These are phyloP conservation scores for Tuber calosporum DNA, from an alignment of 495 filamentous ascomycete species.

Conservation along the genomic window DNA sequence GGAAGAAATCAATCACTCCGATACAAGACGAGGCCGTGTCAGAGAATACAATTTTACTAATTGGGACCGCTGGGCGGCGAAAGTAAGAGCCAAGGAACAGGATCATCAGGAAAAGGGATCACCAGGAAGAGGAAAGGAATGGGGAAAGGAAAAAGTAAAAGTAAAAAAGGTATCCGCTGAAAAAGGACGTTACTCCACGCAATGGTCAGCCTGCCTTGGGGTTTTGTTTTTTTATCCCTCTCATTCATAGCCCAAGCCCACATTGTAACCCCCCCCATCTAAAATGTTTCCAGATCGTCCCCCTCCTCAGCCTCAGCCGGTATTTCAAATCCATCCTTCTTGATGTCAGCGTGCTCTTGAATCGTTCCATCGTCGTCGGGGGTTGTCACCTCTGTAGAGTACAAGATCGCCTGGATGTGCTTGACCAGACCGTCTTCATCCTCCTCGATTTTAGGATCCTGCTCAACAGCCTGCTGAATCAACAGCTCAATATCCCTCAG, in stretches of 20 bases:
- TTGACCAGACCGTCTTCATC: constrained; percentile 84
- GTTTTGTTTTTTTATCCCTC: constrained; percentile 1
- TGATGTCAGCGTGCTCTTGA: constrained; percentile 18
- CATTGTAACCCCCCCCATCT: constrained; percentile 32
- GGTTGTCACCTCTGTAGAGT: constrained; percentile 74
- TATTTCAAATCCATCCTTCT: constrained; percentile 71
- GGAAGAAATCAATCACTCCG: constrained; percentile 22
- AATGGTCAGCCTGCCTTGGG: constrained; percentile 9
- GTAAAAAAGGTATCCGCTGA: constrained; percentile 11
- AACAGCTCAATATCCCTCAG: constrained; percentile 91
- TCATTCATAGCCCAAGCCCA: not conserved
- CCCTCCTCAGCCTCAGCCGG: constrained; percentile 57
- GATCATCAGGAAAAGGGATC: constrained; percentile 1
- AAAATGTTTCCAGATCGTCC: constrained; percentile 74
- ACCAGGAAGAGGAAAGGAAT: constrained; percentile 13
- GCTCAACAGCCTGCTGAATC: constrained; percentile 83
- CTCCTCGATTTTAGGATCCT: constrained; percentile 83
- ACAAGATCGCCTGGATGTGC: constrained; percentile 90
- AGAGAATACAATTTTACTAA: constrained; percentile 35
- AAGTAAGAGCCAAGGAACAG: constrained; percentile 9
- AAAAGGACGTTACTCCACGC: constrained; percentile 23
- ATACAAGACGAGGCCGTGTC: constrained; percentile 19
- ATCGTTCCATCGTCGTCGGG: constrained; percentile 16
- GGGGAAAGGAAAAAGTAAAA: constrained; percentile 10
- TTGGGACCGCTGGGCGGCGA: not conserved